Percentiles rank a stretch among this genome's conserved stretches.
Evolutionary conservation across 768 basidiomycete species (phyloP).

Genomic region (Phanerochaete sordida): DNA sequence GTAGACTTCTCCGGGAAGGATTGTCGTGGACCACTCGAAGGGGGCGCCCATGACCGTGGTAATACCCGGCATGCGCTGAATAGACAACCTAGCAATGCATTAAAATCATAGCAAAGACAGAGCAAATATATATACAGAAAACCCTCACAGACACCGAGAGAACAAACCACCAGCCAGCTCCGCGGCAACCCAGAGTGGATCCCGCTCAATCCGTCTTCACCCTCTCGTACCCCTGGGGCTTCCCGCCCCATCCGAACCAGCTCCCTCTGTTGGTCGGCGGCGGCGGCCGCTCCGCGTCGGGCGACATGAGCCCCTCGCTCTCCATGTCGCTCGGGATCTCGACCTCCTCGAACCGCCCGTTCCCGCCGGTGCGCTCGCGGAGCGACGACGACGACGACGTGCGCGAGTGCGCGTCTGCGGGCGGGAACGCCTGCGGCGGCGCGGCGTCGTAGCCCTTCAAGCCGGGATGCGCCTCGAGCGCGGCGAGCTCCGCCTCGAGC

Average conservation of each 20-base stretch:
- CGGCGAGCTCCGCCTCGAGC: conserved; percentile 57
- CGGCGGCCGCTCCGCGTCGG: conserved; percentile 17
- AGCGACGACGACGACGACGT: conserved; percentile 36
- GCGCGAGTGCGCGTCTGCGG: conserved; percentile 26
- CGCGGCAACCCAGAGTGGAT: not conserved
- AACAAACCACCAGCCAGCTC: not conserved
- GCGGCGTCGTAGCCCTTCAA: conserved; percentile 24
- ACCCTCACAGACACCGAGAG: not conserved
- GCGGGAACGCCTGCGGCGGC: conserved; percentile 28
- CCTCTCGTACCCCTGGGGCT: conserved; percentile 42
- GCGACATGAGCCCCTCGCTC: conserved; percentile 36
- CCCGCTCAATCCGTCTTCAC: conserved; percentile 42
- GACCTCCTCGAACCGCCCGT: conserved; percentile 57
- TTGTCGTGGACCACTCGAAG: too few species aligned
- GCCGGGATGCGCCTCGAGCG: conserved; percentile 28
- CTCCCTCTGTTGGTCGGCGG: conserved; percentile 33
- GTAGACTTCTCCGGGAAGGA: too few species aligned
- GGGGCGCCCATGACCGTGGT: too few species aligned
- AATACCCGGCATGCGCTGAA: too few species aligned
- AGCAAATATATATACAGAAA: not conserved
- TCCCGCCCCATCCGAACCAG: conserved; percentile 50
- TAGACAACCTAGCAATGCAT: too few species aligned
- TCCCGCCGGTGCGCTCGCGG: conserved; percentile 44
- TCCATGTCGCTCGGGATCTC: conserved; percentile 71
- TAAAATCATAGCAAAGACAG: too few species aligned